phyloP scores from a whole-genome alignment of 2,329 filamentous ascomycete genomes.

The Colletotrichum australisinense region DNA sequence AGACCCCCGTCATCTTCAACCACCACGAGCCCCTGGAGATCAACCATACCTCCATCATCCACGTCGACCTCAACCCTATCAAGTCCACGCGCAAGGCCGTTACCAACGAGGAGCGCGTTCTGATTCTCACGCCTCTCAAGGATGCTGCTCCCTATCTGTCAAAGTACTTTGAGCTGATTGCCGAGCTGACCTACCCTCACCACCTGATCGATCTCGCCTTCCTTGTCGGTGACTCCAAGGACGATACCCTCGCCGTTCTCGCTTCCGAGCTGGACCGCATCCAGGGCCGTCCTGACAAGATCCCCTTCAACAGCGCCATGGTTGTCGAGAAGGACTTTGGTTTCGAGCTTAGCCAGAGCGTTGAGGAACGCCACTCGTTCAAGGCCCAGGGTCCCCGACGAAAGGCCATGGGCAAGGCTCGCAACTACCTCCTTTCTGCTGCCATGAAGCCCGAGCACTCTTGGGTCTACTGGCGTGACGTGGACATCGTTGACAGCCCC shows the following conservation, averaged over 20 bases:
- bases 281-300: conserved; percentile 81
- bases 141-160: conserved; percentile 85
- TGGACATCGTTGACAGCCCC: conserved; percentile 94
- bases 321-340: conserved; percentile 95
- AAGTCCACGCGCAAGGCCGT: conserved; percentile 83
- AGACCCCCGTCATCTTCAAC: conserved; percentile 96
- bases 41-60: conserved; percentile 82
- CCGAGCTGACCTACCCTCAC: conserved; percentile 92
- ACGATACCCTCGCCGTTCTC: conserved; percentile 91
- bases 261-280: conserved; percentile 88
- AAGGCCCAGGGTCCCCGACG: conserved; percentile 89
- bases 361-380: conserved; percentile 87
- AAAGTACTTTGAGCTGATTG: conserved; percentile 94
- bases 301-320: conserved; percentile 86
- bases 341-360: conserved; percentile 77
- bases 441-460: conserved; percentile 93
- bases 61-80: conserved; percentile 87
- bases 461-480: conserved; percentile 99
- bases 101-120: conserved; percentile 84
- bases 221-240: conserved; percentile 89
- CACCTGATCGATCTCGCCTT: conserved; percentile 95
- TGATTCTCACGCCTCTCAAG: conserved; percentile 93
- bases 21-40: conserved; percentile 89
- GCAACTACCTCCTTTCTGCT: conserved; percentile 89
- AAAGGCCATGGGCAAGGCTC: conserved; percentile 88